Evolutionary conservation across 768 basidiomycete species (phyloP).

Genomic region (Sporobolomyces roseus): DNA sequence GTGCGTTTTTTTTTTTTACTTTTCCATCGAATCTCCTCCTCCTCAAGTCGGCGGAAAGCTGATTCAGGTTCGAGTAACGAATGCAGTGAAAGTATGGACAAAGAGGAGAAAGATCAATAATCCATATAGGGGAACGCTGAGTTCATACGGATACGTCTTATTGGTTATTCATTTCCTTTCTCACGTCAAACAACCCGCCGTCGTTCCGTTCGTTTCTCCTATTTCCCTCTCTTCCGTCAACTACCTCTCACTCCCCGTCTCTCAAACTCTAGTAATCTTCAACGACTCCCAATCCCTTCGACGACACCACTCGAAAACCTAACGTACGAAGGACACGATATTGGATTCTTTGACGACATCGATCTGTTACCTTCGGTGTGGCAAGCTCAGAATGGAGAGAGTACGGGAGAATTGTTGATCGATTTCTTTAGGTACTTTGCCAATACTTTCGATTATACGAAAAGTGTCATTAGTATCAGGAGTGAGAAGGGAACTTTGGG

Average conservation of each 20-base stretch:
- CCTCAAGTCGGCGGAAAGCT: too few species aligned
- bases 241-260: too few species aligned
- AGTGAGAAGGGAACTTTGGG: constrained; percentile 67
- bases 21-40: background rate
- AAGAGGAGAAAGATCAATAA: constrained; percentile 99
- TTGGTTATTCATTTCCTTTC: constrained; percentile 97
- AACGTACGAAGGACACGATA: constrained; percentile 59
- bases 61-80: background rate
- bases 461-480: constrained; percentile 84
- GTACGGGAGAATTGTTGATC: constrained; percentile 90
- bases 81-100: constrained; percentile 94
- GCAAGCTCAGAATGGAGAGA: constrained; percentile 88
- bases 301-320: constrained; percentile 63
- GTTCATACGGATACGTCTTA: constrained; percentile 94
- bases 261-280: constrained; percentile 32
- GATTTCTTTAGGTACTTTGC: constrained; percentile 98
- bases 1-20: constrained; percentile 57
- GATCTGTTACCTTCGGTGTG: constrained; percentile 85
- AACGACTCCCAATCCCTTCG: constrained; percentile 40
- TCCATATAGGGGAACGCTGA: constrained; percentile 92
- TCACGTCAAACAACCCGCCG: constrained; percentile 95
- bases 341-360: constrained; percentile 95
- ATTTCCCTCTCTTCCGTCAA: constrained; percentile 8
- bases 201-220: constrained; percentile 60
- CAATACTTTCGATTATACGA: constrained; percentile 86